Evolutionary conservation across 768 basidiomycete species (phyloP).

Genomic region (Multifurca ochricompacta): DNA sequence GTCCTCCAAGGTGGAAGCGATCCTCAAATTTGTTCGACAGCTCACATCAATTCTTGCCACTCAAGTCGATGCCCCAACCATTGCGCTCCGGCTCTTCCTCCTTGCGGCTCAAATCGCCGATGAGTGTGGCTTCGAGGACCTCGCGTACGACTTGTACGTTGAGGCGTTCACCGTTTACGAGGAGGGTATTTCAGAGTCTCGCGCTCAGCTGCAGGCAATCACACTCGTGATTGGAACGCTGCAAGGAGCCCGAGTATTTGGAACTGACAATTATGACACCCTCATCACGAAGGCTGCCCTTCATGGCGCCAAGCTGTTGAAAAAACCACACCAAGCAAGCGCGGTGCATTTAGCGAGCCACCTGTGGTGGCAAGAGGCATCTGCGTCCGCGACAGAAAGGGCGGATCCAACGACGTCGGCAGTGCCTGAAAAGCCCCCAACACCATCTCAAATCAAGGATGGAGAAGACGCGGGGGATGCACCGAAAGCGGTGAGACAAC

Average conservation of each 20-base stretch:
- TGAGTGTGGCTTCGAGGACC: conserved; percentile 90
- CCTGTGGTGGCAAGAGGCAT: conserved; percentile 90
- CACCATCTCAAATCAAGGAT: conserved; percentile 32
- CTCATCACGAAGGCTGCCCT: conserved; percentile 97
- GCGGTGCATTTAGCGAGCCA: conserved; percentile 95
- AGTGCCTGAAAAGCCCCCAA: conserved; percentile 26
- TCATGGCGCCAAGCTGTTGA: conserved; percentile 91
- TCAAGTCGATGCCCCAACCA: conserved; percentile 86
- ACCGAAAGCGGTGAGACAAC: conserved; percentile 26
- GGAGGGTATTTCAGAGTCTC: conserved; percentile 91
- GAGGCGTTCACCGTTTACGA: conserved; percentile 98
- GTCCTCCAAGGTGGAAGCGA: conserved; percentile 74
- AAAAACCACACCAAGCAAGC: conserved; percentile 96
- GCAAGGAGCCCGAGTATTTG: conserved; percentile 85
- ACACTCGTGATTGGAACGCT: conserved; percentile 89
- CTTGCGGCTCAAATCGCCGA: conserved; percentile 94
- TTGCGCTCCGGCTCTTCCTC: conserved; percentile 90
- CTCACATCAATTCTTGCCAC: conserved; percentile 89
- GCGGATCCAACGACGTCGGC: conserved; percentile 34
- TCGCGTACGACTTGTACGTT: conserved; percentile 96
- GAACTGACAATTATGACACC: conserved; percentile 92
- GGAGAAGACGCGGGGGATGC: conserved; percentile 34
- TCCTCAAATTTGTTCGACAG: conserved; percentile 93
- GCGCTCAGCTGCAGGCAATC: conserved; percentile 96
- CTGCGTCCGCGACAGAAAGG: conserved; percentile 35